Percentiles rank a stretch among this genome's conserved stretches.
phyloP scores from a whole-genome alignment of 108 stramenopile genomes.

The Conticribra weissflogii region DNA sequence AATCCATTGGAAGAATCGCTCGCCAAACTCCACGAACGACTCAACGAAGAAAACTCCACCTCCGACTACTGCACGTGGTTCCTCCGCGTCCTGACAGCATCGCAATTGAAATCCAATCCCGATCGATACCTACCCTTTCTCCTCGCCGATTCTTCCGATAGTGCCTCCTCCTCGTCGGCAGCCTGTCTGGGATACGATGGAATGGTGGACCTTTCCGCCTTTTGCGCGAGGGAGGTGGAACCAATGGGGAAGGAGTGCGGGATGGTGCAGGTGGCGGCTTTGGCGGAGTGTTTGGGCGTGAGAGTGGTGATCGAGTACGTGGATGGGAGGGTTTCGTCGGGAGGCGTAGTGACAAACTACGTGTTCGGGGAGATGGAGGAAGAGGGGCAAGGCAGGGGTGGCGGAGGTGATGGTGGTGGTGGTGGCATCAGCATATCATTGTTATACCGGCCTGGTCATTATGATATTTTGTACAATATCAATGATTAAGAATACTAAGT shows the following conservation, averaged over 20 bases:
- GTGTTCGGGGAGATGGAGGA: constrained; percentile 52
- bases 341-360: constrained; percentile 42
- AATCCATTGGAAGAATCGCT: neutral
- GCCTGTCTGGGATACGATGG: neutral
- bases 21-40: constrained; percentile 35
- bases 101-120: constrained; percentile 73
- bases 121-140: constrained; percentile 74
- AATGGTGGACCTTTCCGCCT: constrained; percentile 54
- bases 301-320: constrained; percentile 76
- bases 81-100: constrained; percentile 75
- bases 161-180: too few species aligned
- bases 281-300: constrained; percentile 81
- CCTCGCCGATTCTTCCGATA: constrained; percentile 29
- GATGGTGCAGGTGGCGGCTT: constrained; percentile 76
- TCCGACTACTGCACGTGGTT: constrained; percentile 90
- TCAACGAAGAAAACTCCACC: constrained; percentile 72
- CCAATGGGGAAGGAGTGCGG: constrained; percentile 85
- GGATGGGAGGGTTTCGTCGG: constrained; percentile 64
- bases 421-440: constrained; percentile 48
- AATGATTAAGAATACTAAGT: too few species aligned
- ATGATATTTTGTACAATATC: constrained; percentile 91
- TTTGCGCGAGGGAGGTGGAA: constrained; percentile 75
- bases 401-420: neutral
- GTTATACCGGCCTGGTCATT: constrained; percentile 87
- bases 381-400: constrained; percentile 3